These are phyloP conservation scores for Rubia peregrina DNA, from an alignment of 305 asterid genomes.

Conservation along the genomic window DNA sequence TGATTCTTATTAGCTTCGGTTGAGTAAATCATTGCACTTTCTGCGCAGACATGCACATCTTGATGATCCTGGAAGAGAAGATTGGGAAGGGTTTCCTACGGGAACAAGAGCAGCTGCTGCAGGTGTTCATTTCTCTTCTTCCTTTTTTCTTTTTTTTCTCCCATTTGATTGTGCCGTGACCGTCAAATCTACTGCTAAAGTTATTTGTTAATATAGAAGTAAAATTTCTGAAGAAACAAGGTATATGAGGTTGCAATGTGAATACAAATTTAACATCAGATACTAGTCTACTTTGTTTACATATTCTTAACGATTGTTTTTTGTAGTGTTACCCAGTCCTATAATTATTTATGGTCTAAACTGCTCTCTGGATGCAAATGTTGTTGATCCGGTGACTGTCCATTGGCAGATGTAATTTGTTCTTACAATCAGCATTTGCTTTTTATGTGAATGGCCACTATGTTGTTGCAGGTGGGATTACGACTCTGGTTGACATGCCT, in stretches of 20 bases:
- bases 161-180: no score
- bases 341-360: background rate
- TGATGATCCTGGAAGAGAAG: conserved; percentile 93
- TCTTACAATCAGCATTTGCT: background rate
- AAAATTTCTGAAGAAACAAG: background rate
- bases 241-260: background rate
- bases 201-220: no score
- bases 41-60: conserved; percentile 80
- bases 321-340: background rate
- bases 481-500: conserved; percentile 98
- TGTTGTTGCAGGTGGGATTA: conserved; percentile 63
- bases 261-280: background rate
- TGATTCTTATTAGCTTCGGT: background rate
- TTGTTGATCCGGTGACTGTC: background rate
- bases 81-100: conserved; percentile 98
- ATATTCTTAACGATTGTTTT: background rate
- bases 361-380: conserved; percentile 4
- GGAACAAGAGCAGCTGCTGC: conserved; percentile 99
- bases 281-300: background rate
- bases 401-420: no score
- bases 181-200: no score
- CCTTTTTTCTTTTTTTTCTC: background rate
- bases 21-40: background rate
- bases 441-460: background rate
- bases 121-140: conserved; percentile 30